Percentiles rank a stretch among this genome's conserved stretches.
Evolutionary conservation across 192 early-diverging fungal genomes (phyloP).

Genomic region (Rhizophagus clarus): DNA sequence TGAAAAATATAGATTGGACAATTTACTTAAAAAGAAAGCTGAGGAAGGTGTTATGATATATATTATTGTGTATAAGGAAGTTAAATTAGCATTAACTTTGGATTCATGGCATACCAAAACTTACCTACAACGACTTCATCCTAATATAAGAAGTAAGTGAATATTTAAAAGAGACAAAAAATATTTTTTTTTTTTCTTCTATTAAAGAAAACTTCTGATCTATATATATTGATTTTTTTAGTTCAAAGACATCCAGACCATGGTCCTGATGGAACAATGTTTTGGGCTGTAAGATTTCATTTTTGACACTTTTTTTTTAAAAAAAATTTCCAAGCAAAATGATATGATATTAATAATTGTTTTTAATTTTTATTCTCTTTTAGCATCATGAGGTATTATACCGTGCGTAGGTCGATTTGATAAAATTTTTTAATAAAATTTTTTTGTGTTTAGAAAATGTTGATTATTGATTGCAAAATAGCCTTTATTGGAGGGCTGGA

Average conservation of each 20-base stretch:
- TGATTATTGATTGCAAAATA: slow-evolving; percentile 73
- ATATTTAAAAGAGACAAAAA: neutral
- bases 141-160: slow-evolving; percentile 64
- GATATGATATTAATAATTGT: too few relatives aligned
- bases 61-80: slow-evolving; percentile 82
- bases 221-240: slow-evolving; percentile 8
- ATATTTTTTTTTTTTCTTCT: neutral
- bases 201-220: neutral
- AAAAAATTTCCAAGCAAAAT: neutral
- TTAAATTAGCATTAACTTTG: slow-evolving; percentile 67
- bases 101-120: slow-evolving; percentile 73
- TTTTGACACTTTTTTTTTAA: neutral
- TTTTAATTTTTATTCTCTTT: neutral
- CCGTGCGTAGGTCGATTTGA: neutral
- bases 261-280: slow-evolving; percentile 65
- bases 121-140: slow-evolving; percentile 68
- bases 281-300: slow-evolving; percentile 70
- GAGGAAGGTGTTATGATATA: slow-evolving; percentile 83
- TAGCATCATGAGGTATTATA: neutral
- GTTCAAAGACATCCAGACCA: slow-evolving; percentile 88
- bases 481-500: slow-evolving; percentile 88
- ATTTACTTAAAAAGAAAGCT: slow-evolving; percentile 76
- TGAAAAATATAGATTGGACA: slow-evolving; percentile 74
- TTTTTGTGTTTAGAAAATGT: slow-evolving; percentile 62
- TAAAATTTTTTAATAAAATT: neutral